These are phyloP conservation scores for Peniophora sp. DNA, from an alignment of 1,284 basidiomycete species.

Conservation along the genomic window DNA sequence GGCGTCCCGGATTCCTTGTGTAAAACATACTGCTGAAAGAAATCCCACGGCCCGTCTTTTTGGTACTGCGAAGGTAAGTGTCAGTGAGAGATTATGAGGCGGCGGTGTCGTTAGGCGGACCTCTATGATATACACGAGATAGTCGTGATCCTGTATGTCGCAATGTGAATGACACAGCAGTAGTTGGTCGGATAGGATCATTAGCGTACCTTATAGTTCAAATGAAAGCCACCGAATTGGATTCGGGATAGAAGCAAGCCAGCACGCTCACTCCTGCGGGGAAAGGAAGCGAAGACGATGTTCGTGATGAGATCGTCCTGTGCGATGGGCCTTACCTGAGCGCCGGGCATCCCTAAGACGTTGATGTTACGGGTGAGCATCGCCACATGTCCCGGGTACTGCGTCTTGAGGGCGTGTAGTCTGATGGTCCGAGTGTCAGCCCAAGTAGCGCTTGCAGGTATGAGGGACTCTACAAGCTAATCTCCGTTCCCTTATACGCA, in stretches of 20 bases:
- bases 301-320: constrained; percentile 41
- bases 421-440: constrained; percentile 22
- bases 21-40: constrained; percentile 42
- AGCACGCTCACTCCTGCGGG: constrained; percentile 32
- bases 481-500: background rate
- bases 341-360: constrained; percentile 45
- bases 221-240: constrained; percentile 41
- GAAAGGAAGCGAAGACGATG: constrained; percentile 39
- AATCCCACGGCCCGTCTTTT: constrained; percentile 47
- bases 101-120: constrained; percentile 5
- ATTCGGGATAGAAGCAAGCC: constrained; percentile 41
- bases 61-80: background rate
- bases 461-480: background rate
- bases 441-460: background rate
- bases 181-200: background rate
- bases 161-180: background rate
- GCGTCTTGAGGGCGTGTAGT: constrained; percentile 39
- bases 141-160: constrained; percentile 31
- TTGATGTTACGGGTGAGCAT: constrained; percentile 45
- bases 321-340: constrained; percentile 35
- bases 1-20: constrained; percentile 52
- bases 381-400: constrained; percentile 57
- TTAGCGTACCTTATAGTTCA: constrained; percentile 49
- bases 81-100: background rate
- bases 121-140: constrained; percentile 41